Percentiles rank a stretch among this genome's conserved stretches.
Evolutionary conservation across 2,329 filamentous ascomycete species (phyloP).

Genomic region (Cryphonectria parasitica): DNA sequence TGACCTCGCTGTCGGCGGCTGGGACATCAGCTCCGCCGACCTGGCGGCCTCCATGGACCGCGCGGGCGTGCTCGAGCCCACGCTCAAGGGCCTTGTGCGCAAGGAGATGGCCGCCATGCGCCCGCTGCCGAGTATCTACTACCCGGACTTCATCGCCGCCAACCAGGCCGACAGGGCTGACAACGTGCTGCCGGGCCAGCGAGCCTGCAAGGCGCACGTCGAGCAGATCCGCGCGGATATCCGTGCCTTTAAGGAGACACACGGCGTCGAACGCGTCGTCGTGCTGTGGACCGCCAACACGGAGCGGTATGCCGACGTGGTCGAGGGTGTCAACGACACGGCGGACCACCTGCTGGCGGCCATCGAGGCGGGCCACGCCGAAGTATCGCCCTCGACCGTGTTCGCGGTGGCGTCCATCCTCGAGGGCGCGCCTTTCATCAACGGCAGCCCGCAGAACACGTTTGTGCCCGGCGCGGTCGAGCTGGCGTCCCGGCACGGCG

Average conservation of each 20-base stretch:
- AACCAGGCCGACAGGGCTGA: constrained; percentile 98
- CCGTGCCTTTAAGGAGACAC: constrained; percentile 84
- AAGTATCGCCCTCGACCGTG: constrained; percentile 93
- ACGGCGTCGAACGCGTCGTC: constrained; percentile 91
- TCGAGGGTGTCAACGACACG: constrained; percentile 92
- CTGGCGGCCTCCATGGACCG: constrained; percentile 93
- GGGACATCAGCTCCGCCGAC: constrained; percentile 95
- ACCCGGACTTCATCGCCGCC: constrained; percentile 98
- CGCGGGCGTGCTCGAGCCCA: constrained; percentile 92
- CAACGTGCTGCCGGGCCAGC: constrained; percentile 81
- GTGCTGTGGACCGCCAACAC: constrained; percentile 99
- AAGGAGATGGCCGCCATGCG: constrained; percentile 92
- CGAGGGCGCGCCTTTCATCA: constrained; percentile 93
- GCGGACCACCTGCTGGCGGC: constrained; percentile 89
- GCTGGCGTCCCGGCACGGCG: constrained; percentile 81
- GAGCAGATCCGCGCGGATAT: constrained; percentile 94
- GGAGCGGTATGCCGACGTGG: constrained; percentile 89
- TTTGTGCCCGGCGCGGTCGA: constrained; percentile 93
- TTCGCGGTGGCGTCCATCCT: constrained; percentile 95
- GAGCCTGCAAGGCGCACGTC: constrained; percentile 85
- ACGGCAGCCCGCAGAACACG: constrained; percentile 98
- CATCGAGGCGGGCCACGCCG: constrained; percentile 83
- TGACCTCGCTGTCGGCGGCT: constrained; percentile 91
- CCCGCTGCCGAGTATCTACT: constrained; percentile 94
- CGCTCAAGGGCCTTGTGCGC: constrained; percentile 83